Percentiles rank a stretch among this genome's conserved stretches.
Conservation (phyloP, 2,329 filamentous ascomycete genomes). For the Tolypocladium ophioglossoides region DNA sequence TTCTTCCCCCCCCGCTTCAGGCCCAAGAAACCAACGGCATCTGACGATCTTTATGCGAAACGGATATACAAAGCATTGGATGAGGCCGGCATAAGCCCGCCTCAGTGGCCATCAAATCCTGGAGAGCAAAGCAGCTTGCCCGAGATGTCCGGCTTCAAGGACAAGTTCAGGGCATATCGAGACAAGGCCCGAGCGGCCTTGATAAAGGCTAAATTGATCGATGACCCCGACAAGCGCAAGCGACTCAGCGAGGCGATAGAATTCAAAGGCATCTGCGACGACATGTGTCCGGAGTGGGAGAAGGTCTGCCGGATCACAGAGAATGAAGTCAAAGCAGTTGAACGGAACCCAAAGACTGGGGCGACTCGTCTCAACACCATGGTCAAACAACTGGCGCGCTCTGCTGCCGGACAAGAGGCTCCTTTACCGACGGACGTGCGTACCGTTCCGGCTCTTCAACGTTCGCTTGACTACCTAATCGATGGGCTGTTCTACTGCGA, state of each 20-base stretch:
- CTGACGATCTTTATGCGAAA: constrained; percentile 31
- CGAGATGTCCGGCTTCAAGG: constrained; percentile 43
- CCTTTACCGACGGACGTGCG: constrained; percentile 59
- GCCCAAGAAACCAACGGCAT: constrained; percentile 7
- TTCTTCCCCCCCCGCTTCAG: constrained; percentile 10
- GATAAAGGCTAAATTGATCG: constrained; percentile 49
- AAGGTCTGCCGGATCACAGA: constrained; percentile 53
- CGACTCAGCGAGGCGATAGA: constrained; percentile 52
- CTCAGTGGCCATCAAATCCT: constrained; percentile 44
- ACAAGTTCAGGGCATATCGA: constrained; percentile 46
- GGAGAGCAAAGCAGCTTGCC: constrained; percentile 40
- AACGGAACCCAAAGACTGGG: constrained; percentile 35
- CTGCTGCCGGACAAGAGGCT: constrained; percentile 57
- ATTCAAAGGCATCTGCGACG: constrained; percentile 58
- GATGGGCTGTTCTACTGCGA: constrained; percentile 46
- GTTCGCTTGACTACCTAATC: constrained; percentile 53
- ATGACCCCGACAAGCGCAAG: constrained; percentile 54
- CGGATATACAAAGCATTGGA: constrained; percentile 41
- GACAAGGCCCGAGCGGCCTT: constrained; percentile 45
- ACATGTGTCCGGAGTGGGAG: constrained; percentile 61
- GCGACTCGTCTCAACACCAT: constrained; percentile 42
- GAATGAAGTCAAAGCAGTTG: constrained; percentile 43
- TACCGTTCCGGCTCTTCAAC: constrained; percentile 45
- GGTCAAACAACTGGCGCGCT: constrained; percentile 58
- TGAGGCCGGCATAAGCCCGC: constrained; percentile 43